These are phyloP conservation scores for Maudiozyma saulgeensis DNA, from an alignment of 805 yeast genomes.

Conservation along the genomic window DNA sequence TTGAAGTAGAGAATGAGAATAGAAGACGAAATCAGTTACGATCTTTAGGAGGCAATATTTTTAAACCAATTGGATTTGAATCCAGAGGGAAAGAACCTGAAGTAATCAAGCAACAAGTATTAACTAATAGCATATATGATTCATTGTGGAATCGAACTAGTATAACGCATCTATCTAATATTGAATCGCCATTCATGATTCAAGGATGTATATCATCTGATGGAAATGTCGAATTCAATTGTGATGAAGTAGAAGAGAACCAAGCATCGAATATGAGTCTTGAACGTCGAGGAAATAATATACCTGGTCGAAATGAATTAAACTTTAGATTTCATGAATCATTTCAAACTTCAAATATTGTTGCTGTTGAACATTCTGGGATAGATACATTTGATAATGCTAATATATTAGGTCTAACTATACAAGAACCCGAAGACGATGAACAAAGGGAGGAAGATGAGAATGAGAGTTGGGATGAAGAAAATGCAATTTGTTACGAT, in stretches of 20 bases:
- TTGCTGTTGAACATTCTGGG: background rate
- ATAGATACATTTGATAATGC: background rate
- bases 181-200: background rate
- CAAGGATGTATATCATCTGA: background rate
- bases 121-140: background rate
- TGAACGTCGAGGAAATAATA: background rate
- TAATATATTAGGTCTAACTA: background rate
- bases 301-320: background rate
- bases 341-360: background rate
- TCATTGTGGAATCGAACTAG: background rate
- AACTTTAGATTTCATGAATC: conserved; percentile 2
- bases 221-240: background rate
- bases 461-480: conserved; percentile 1
- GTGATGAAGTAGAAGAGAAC: conserved; percentile 1
- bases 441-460: background rate
- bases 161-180: background rate
- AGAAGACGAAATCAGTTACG: conserved; percentile 8
- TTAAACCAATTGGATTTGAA: conserved; percentile 49
- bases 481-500: conserved; percentile 1
- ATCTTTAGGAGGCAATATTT: conserved; percentile 37
- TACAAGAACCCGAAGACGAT: background rate
- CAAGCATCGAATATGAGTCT: background rate
- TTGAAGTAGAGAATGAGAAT: background rate
- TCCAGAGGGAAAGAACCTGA: background rate
- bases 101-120: background rate